Percentiles rank a stretch among this genome's conserved stretches.
These are phyloP conservation scores for Candida maesae DNA, from an alignment of 805 yeast species.

Conservation along the genomic window DNA sequence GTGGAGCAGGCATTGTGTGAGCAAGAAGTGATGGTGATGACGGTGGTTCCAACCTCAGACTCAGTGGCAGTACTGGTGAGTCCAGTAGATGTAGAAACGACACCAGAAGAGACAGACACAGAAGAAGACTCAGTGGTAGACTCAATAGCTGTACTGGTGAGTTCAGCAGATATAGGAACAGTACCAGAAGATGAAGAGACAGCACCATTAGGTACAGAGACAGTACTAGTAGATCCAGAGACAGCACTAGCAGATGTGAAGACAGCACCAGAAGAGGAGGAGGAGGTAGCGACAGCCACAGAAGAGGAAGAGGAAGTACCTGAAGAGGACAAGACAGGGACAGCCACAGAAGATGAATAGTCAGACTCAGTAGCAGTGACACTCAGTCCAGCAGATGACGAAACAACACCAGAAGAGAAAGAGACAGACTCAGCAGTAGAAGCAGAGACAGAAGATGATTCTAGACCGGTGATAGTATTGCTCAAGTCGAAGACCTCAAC, in stretches of 20 bases:
- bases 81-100: neutral
- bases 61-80: neutral
- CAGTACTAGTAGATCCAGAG: constrained; percentile 2
- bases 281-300: no score
- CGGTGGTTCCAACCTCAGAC: neutral
- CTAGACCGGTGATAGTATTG: constrained; percentile 6
- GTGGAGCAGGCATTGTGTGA: constrained; percentile 4
- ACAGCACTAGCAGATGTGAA: constrained; percentile 1
- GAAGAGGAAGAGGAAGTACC: no score
- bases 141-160: constrained; percentile 3
- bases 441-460: neutral
- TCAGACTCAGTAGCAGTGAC: no score
- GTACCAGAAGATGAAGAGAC: neutral
- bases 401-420: constrained; percentile 1
- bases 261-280: neutral
- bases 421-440: constrained; percentile 2
- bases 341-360: no score
- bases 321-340: neutral
- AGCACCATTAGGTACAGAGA: neutral
- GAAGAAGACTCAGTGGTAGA: neutral
- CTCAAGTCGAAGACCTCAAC: neutral
- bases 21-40: constrained; percentile 6
- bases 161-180: no score
- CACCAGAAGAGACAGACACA: neutral
- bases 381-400: no score